Evolutionary conservation across 2,329 filamentous ascomycete species (phyloP).

Genomic region (Fonsecaea monophora): DNA sequence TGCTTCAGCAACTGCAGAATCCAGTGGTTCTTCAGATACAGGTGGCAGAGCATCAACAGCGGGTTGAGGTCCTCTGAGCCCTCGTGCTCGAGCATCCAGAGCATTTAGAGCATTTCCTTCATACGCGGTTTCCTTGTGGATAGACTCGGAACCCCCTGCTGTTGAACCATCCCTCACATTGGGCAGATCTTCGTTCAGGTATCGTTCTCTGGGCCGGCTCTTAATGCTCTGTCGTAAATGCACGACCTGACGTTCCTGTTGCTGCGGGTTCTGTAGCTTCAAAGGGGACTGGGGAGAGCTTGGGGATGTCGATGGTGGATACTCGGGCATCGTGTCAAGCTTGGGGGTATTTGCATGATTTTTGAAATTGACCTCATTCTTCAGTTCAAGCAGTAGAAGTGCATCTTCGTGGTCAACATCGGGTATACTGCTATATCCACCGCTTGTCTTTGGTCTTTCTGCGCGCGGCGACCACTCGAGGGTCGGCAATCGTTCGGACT

Average conservation of each 20-base stretch:
- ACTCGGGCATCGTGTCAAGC: conserved; percentile 16
- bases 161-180: not conserved
- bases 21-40: conserved; percentile 3
- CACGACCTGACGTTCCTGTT: conserved; percentile 7
- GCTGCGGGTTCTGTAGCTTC: conserved; percentile 7
- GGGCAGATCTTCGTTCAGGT: not conserved
- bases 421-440: conserved; percentile 41
- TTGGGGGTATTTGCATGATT: conserved; percentile 27
- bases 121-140: not conserved
- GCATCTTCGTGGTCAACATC: conserved; percentile 53
- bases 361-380: conserved; percentile 40
- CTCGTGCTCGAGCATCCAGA: not conserved
- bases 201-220: conserved; percentile 2
- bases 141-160: not conserved
- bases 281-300: conserved; percentile 10
- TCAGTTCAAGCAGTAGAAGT: conserved; percentile 55
- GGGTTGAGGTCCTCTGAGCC: not conserved
- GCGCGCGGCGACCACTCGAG: conserved; percentile 44
- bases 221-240: conserved; percentile 14
- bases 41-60: not conserved
- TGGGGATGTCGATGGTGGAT: conserved; percentile 21
- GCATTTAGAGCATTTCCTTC: not conserved
- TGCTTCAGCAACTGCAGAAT: conserved; percentile 8
- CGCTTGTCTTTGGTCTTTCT: conserved; percentile 44
- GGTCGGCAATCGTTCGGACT: conserved; percentile 63